Base-by-base conservation (phyloP, 1,284 basidiomycete genomes). In the Neonothopanus nambi region DNA sequence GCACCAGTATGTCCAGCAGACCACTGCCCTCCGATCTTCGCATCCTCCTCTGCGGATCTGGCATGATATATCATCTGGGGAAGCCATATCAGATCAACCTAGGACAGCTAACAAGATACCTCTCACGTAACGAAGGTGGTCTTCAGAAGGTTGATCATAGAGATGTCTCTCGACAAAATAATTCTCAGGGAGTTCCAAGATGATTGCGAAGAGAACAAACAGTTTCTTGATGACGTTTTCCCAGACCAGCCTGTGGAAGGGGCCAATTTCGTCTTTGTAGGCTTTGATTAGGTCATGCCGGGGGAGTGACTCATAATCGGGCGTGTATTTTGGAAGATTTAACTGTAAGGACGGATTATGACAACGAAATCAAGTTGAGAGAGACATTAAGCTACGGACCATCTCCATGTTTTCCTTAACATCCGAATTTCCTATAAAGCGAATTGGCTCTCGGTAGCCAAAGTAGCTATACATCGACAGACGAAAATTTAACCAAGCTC, bases 351-450 rank as follows among this genome's bases (percentile, higher is more conserved):
- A n/a, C n/a, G n/a, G n/a, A n/a, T n/a, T n/a, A n/a, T 15, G 11
- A 6, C 3, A 30, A n/a, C n/a, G 15, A 4, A 13, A 45, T 13
- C 20, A 36, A 26, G 33, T 45, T 23, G 18, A 21, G n/a, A n/a
- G 38, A 40, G 37, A 12, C 17, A 13, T 15, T 30, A 37, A 48
- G 28, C 47, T 11, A 28, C 57, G 12, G 30, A 58, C 60, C 47
- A 56, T 59, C 54, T 67, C 65, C 56, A 64, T 59, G 44, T 67
- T 67, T 38, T 67, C 65, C 18, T 66, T 67, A 9, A 63, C 54
- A 33, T 58, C 53, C 7, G 61, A 63, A 12, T 58, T 57, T 8
- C 60, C 62, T 8, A 66, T 57, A 13, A 59, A 42, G 8, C 61
- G 58, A 13, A 52, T 59, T n/a, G 63, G 65, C n/a, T 62, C 59